Conservation (phyloP, 805 yeast species). For the Candida wancherniae region DNA sequence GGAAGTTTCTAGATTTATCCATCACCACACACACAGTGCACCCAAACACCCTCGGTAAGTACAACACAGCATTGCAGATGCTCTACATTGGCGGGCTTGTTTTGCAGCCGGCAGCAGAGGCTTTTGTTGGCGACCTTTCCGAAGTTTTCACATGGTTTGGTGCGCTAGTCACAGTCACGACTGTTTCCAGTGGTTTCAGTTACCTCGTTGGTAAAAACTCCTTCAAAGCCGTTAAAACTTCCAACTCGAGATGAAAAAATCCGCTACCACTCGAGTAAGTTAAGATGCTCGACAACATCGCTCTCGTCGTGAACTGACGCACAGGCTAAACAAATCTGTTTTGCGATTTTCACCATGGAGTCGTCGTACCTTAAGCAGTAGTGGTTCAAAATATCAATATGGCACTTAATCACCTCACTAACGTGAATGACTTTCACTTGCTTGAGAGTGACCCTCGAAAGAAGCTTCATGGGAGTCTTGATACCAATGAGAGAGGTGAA, state of each 20-base stretch:
- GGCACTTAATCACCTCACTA: slow-evolving; percentile 8
- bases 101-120: slow-evolving; percentile 29
- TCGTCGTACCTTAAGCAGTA: slow-evolving; percentile 10
- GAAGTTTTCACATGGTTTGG: slow-evolving; percentile 23
- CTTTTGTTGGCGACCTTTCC: slow-evolving; percentile 9
- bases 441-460: background rate
- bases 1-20: slow-evolving; percentile 67
- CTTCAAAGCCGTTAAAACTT: slow-evolving; percentile 35
- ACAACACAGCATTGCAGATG: slow-evolving; percentile 93
- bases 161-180: slow-evolving; percentile 46
- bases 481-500: slow-evolving; percentile 8
- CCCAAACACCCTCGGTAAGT: slow-evolving; percentile 81
- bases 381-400: slow-evolving; percentile 10
- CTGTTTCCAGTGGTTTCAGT: slow-evolving; percentile 71
- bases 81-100: slow-evolving; percentile 60
- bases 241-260: background rate
- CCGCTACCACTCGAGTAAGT: slow-evolving; percentile 8
- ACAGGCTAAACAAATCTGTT: slow-evolving; percentile 9
- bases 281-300: slow-evolving; percentile 8
- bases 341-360: background rate
- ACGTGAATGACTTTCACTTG: slow-evolving; percentile 5
- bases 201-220: slow-evolving; percentile 70
- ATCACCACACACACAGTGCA: slow-evolving; percentile 80
- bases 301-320: slow-evolving; percentile 9
- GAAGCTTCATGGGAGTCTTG: slow-evolving; percentile 1